A percentile compares a stretch with the other conserved stretches of the same genome.
Evolutionary conservation across 2,329 filamentous ascomycete genomes (phyloP).

Genomic region (Trichoderma gracile): DNA sequence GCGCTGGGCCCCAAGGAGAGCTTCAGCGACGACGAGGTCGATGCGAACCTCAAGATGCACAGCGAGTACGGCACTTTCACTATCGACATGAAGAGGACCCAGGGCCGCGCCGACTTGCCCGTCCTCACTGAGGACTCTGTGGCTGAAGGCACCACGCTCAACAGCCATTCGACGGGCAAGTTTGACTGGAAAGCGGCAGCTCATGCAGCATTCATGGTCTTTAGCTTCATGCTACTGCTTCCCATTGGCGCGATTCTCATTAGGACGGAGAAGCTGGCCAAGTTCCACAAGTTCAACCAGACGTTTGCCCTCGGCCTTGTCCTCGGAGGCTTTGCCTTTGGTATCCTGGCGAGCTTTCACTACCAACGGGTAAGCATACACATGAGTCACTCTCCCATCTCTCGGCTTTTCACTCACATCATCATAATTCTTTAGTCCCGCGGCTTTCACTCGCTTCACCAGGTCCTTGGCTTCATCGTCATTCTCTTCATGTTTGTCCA

Average conservation of each 20-base stretch:
- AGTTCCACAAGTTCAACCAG: constrained; percentile 58
- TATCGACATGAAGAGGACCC: constrained; percentile 56
- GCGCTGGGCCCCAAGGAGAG: constrained; percentile 53
- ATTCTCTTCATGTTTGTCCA: constrained; percentile 54
- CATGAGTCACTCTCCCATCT: not conserved
- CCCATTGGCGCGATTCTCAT: constrained; percentile 58
- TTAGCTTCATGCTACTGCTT: constrained; percentile 56
- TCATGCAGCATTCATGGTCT: constrained; percentile 56
- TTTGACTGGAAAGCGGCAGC: constrained; percentile 45
- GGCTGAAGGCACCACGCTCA: constrained; percentile 41
- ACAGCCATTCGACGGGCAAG: constrained; percentile 36
- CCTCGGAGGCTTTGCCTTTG: constrained; percentile 52
- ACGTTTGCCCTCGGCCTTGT: constrained; percentile 49
- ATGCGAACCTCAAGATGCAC: constrained; percentile 54
- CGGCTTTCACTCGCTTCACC: constrained; percentile 55
- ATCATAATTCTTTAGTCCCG: constrained; percentile 46
- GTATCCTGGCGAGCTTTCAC: constrained; percentile 52
- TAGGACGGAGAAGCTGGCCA: constrained; percentile 52
- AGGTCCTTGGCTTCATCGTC: constrained; percentile 59
- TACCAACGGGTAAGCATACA: constrained; percentile 57
- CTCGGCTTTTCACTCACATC: not conserved
- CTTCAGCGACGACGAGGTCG: constrained; percentile 45
- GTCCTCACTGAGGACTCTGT: constrained; percentile 39
- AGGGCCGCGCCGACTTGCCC: constrained; percentile 47
- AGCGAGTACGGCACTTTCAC: constrained; percentile 55